Base-by-base conservation (phyloP, 192 early-diverging fungal species). In the Coemansia sp. region DNA sequence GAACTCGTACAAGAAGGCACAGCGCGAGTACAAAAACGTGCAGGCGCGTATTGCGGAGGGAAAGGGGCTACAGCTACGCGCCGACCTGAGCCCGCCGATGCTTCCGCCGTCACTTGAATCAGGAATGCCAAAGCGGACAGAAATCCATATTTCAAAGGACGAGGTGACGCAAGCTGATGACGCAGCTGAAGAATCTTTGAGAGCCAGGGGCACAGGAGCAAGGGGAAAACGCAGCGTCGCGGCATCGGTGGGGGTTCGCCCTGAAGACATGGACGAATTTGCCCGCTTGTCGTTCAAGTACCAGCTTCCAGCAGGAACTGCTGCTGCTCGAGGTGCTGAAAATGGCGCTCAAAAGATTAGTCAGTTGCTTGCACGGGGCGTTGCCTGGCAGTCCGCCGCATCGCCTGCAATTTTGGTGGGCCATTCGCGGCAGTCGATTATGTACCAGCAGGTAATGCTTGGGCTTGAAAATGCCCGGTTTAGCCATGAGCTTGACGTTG, bases 11-110 rank as follows among this genome's bases (percentile, higher is more conserved):
- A 72, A 82, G 47, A 76, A 67, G 54, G 73, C 79, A 6, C 73
- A 82, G 66, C 64, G 68, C 60, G 71, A 76, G 46, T 82, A 82
- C 63, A 82, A 76, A 26, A 76, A 57, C 59, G 67, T 82, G 14
- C 79, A 82, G 24, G 47, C 61, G 1, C 62, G 56, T 46, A 82
- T 82, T 56, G 70, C 73, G 0, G 68, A 63, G n/a, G 78, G 78
- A 2, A 72, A 67, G 38, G 67, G 64, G 5, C 40, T 81, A 15
- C 21, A 68, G 37, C 56, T 81, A 9, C 68, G 73, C 15, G 49
- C 56, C 34, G 78, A 81, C 10, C 23, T 76, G 18, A 81, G 78
- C 18, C 78, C 78, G 38, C 73, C 78, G 4, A 81, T 81, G 78
- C 24, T 81, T 9, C 73, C 69, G 25, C 78, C 78, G 44, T 44